Conservation (phyloP, 73 alveolate genomes). For the Paramecium tetraurelia region DNA sequence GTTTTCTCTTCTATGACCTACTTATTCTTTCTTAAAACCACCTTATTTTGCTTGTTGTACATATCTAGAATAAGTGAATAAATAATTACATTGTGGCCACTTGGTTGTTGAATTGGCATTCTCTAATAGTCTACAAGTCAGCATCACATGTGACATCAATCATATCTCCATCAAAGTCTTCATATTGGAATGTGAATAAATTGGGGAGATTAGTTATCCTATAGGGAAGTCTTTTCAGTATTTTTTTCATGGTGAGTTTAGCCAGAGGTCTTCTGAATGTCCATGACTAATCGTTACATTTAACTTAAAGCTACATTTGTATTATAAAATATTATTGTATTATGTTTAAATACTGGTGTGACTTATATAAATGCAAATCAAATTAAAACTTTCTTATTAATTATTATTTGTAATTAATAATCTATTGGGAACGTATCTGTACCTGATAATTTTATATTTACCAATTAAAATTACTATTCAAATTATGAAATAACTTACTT, state of each 20-base stretch:
- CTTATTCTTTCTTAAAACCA: not conserved
- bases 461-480: not conserved
- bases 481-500: not conserved
- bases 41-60: not conserved
- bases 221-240: not conserved
- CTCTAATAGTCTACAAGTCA: not conserved
- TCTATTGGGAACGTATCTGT: constrained; percentile 41
- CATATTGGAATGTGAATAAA: not conserved
- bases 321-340: not conserved
- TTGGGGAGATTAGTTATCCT: not conserved
- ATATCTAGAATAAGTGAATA: not conserved
- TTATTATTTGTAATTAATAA: not conserved
- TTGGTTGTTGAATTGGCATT: not conserved
- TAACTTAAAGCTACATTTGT: not conserved
- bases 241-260: not conserved
- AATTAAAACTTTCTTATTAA: not conserved
- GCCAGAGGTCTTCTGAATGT: constrained; percentile 28
- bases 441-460: not conserved
- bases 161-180: constrained; percentile 45
- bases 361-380: not conserved
- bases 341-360: not conserved
- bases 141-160: constrained; percentile 49
- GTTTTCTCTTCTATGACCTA: not conserved
- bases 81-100: not conserved
- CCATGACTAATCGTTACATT: not conserved